Conservation (phyloP, 169 alveolate species). For the Plasmodium gallinaceum region DNA sequence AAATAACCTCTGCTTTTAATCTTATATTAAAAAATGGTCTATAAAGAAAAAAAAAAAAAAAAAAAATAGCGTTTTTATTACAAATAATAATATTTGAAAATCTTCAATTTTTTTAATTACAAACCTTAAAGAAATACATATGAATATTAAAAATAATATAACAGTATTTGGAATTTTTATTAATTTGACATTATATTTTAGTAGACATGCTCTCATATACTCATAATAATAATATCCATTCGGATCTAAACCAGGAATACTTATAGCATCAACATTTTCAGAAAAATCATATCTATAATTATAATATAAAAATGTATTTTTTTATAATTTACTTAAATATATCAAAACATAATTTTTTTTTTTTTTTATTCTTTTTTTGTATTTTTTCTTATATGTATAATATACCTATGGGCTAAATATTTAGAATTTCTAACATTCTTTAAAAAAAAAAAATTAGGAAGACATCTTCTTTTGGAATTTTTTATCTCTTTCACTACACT, state of each 20-base stretch:
- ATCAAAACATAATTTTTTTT: too few relatives aligned
- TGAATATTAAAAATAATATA: slow-evolving; percentile 80
- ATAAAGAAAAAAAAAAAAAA: slow-evolving; percentile 20
- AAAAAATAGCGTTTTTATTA: not conserved
- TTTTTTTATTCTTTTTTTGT: slow-evolving; percentile 14
- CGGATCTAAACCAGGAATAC: slow-evolving; percentile 85
- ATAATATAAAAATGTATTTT: slow-evolving; percentile 73
- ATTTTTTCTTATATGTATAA: slow-evolving; percentile 79
- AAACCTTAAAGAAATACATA: slow-evolving; percentile 80
- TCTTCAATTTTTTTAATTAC: not conserved
- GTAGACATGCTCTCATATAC: slow-evolving; percentile 86
- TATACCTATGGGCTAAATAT: slow-evolving; percentile 78
- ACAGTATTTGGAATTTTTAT: slow-evolving; percentile 84
- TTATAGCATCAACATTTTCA: slow-evolving; percentile 84
- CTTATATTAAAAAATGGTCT: slow-evolving; percentile 83
- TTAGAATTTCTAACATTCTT: slow-evolving; percentile 62
- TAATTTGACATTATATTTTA: slow-evolving; percentile 82
- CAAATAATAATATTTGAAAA: not conserved
- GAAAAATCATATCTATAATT: slow-evolving; percentile 84
- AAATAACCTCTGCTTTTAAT: slow-evolving; percentile 79
- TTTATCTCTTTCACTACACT: slow-evolving; percentile 37
- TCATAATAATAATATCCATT: slow-evolving; percentile 87
- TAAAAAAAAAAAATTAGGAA: slow-evolving; percentile 35
- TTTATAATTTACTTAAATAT: not conserved
- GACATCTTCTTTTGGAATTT: slow-evolving; percentile 34